Evolutionary conservation across 805 yeast genomes (phyloP), one percentile per base, ranked within the genome.

Genomic region (Spencermartinsiella europaea): DNA sequence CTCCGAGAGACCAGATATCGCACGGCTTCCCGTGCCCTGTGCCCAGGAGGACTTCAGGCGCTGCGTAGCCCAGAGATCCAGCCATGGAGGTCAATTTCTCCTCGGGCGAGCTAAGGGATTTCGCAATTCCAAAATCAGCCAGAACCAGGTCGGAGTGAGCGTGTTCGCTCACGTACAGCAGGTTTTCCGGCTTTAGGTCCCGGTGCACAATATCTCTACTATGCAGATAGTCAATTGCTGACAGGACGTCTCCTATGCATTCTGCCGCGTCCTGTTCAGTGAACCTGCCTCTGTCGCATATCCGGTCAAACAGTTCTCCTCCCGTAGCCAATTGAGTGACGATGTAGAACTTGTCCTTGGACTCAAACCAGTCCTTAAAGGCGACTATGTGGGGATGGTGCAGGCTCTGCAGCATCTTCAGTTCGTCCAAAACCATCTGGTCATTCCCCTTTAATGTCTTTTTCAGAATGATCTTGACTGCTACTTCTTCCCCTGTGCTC

Each of bases 91-190:
- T 79, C 49, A 87, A 70, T 49, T 77, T 69, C 46, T 84, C 87
- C 55, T 79, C 76, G 2, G 79, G 74, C 10, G 72, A 64, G 48
- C 73, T 71, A 53, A 91, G 69, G 56, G 78, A 75, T 64, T 87
- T 87, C 28, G 98, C 96, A 51, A 91, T 93, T 42, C 99, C 99
- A 65, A 91, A 91, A 68, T 91, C 99, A 0, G 97, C 96, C 53
- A 91, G 71, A 8, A 90, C 96, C 31, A 91, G 73, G 45, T 78
- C 80, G 5, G 95, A 81, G 51, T 80, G 73, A 12, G 72, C 75
- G n/a, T 72, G 78, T 1, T 65, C 60, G n/a, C 76, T 71, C 42
- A 86, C 66, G 61, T 87, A 90, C 40, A 91, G 72, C 40, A 91
- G 76, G 66, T 91, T 91, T 63, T 91, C 99, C 2, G 98, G 98